Conservation (phyloP, 768 basidiomycete species). For the Trametes cingulata region DNA sequence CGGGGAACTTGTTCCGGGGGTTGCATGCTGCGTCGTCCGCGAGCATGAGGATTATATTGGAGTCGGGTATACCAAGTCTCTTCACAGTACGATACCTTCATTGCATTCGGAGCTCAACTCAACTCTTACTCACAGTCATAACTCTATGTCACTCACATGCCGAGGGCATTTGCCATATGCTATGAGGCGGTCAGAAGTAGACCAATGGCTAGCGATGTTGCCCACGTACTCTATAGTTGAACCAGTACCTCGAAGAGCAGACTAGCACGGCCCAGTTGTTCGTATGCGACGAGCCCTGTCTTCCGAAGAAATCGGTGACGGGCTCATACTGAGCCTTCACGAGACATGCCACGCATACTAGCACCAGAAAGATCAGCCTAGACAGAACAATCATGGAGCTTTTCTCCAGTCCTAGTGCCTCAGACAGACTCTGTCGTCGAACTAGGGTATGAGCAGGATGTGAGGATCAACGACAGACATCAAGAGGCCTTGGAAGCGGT, state of each 20-base stretch:
- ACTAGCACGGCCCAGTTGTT: slow-evolving; percentile 99
- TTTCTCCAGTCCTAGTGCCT: not conserved
- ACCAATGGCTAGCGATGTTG: not conserved
- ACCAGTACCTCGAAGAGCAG: slow-evolving; percentile 94
- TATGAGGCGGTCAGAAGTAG: slow-evolving; percentile 32
- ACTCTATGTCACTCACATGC: slow-evolving; percentile 65
- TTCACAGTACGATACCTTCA: slow-evolving; percentile 96
- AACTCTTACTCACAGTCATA: not conserved
- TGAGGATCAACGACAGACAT: no score
- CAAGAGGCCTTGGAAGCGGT: no score
- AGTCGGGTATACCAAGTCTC: slow-evolving; percentile 96
- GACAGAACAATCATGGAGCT: not conserved
- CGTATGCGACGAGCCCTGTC: slow-evolving; percentile 55
- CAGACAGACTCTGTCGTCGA: not conserved
- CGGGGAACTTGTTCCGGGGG: slow-evolving; percentile 87
- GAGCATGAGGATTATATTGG: slow-evolving; percentile 98
- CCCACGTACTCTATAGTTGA: slow-evolving; percentile 88
- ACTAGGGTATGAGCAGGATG: no score
- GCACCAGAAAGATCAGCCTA: not conserved
- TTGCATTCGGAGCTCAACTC: not conserved
- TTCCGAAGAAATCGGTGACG: slow-evolving; percentile 13
- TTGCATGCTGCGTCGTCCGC: slow-evolving; percentile 97
- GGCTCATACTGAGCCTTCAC: slow-evolving; percentile 1
- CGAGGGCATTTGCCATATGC: slow-evolving; percentile 99
- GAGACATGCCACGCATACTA: not conserved